Evolutionary conservation across 2,329 filamentous ascomycete genomes (phyloP).

Genomic region (Phaeomoniella chlamydospora): DNA sequence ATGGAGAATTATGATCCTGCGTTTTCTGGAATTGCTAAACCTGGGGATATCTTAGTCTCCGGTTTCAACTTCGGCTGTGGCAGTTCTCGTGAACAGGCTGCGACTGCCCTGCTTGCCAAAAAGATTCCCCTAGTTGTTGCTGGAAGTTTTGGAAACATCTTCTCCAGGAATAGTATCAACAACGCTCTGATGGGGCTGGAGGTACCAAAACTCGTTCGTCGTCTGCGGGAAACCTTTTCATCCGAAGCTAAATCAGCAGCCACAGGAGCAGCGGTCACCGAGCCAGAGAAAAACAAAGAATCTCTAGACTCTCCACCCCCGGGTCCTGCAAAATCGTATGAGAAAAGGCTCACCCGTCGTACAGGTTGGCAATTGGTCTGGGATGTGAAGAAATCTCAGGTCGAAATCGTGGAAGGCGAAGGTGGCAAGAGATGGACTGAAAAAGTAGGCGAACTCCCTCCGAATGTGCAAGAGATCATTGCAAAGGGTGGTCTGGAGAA

Average conservation of each 20-base stretch:
- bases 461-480: constrained; percentile 78
- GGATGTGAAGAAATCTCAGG: constrained; percentile 60
- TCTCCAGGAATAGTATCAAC: constrained; percentile 43
- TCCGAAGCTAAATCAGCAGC: constrained; percentile 24
- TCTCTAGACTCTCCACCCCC: constrained; percentile 36
- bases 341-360: constrained; percentile 50
- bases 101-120: constrained; percentile 72
- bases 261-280: constrained; percentile 26
- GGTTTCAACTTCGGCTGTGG: constrained; percentile 88
- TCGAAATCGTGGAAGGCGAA: constrained; percentile 56
- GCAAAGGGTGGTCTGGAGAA: constrained; percentile 63
- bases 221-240: constrained; percentile 19
- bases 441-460: constrained; percentile 68
- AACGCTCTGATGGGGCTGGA: constrained; percentile 24
- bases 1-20: constrained; percentile 85
- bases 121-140: constrained; percentile 67
- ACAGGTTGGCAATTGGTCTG: constrained; percentile 75
- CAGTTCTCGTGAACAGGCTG: constrained; percentile 69
- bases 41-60: constrained; percentile 67
- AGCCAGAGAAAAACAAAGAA: constrained; percentile 25
- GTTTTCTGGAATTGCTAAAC: constrained; percentile 49
- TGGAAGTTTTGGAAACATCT: constrained; percentile 75
- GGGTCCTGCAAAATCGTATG: constrained; percentile 23
- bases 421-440: constrained; percentile 58
- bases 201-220: constrained; percentile 18